These are phyloP conservation scores for Pseudoneurospora amorphoporcata DNA, from an alignment of 495 filamentous ascomycete species.

Conservation along the genomic window DNA sequence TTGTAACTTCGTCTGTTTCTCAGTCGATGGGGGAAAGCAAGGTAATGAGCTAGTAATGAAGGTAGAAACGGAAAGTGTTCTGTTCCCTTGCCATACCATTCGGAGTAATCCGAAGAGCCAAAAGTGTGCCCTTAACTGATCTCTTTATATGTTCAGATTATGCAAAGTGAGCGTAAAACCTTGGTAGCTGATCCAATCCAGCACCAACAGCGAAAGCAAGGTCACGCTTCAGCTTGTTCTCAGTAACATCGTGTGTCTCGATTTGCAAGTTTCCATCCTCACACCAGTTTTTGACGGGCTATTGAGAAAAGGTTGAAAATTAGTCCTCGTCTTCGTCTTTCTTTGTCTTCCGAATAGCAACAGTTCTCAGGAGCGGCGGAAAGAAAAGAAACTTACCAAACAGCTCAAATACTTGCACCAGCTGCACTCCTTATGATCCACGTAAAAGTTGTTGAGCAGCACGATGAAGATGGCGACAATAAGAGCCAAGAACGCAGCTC, in stretches of 20 bases:
- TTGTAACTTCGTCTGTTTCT: neutral
- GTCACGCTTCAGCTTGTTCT: conserved; percentile 18
- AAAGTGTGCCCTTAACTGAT: neutral
- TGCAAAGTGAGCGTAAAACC: neutral
- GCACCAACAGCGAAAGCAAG: conserved; percentile 15
- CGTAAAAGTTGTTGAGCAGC: conserved; percentile 83
- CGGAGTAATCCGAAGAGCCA: neutral
- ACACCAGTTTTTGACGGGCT: conserved; percentile 75
- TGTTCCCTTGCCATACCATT: neutral
- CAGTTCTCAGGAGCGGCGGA: neutral
- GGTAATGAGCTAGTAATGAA: neutral
- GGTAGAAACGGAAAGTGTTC: neutral
- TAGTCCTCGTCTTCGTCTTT: neutral
- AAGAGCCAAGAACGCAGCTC: conserved; percentile 66
- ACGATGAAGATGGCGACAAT: conserved; percentile 75
- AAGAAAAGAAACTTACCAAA: conserved; percentile 50
- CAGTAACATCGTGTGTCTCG: conserved; percentile 13
- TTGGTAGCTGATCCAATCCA: conserved; percentile 8
- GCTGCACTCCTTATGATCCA: conserved; percentile 56
- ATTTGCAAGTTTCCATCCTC: conserved; percentile 48
- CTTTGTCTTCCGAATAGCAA: neutral
- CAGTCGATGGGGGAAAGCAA: neutral
- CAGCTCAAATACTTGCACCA: conserved; percentile 97
- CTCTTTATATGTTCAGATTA: neutral
- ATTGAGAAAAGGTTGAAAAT: conserved; percentile 17